These are phyloP conservation scores for Neonectria hederae DNA, from an alignment of 2,329 filamentous ascomycete species.

Conservation along the genomic window DNA sequence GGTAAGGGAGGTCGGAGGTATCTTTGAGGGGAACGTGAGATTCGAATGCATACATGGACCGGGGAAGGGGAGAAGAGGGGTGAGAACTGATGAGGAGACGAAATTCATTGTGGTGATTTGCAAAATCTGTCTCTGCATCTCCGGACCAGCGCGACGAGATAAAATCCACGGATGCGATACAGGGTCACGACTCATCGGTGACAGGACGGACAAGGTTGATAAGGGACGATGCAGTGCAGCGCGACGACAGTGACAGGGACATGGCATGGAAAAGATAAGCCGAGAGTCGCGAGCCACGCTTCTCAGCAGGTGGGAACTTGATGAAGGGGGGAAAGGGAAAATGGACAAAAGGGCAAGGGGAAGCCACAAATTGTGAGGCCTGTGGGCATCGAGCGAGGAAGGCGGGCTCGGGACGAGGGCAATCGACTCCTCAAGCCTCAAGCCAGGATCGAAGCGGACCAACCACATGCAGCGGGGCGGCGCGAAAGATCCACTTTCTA, in stretches of 20 bases:
- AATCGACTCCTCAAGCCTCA: conserved; percentile 10
- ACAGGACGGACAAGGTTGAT: conserved; percentile 2
- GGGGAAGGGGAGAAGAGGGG: conserved; percentile 13
- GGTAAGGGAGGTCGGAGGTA: neutral
- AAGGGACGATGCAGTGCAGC: neutral
- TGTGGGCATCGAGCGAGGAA: conserved; percentile 9
- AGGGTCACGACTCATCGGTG: neutral
- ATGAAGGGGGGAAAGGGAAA: neutral
- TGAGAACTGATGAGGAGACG: neutral
- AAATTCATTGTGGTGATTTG: conserved; percentile 10
- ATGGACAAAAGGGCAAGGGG: neutral
- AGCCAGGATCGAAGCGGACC: conserved; percentile 10
- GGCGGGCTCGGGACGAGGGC: conserved; percentile 12
- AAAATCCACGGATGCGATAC: conserved; percentile 13
- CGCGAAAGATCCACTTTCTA: conserved; percentile 15
- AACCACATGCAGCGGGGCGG: conserved; percentile 23
- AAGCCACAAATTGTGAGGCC: neutral
- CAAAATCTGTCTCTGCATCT: neutral
- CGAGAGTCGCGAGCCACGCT: neutral
- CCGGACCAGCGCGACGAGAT: conserved; percentile 11
- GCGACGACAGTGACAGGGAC: conserved; percentile 3
- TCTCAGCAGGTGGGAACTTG: neutral
- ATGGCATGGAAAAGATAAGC: conserved; percentile 13
- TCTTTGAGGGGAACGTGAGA: conserved; percentile 13
- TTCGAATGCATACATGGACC: conserved; percentile 8